Evolutionary conservation across 1,284 basidiomycete species (phyloP).

Genomic region (Cutaneotrichosporon arboriforme): DNA sequence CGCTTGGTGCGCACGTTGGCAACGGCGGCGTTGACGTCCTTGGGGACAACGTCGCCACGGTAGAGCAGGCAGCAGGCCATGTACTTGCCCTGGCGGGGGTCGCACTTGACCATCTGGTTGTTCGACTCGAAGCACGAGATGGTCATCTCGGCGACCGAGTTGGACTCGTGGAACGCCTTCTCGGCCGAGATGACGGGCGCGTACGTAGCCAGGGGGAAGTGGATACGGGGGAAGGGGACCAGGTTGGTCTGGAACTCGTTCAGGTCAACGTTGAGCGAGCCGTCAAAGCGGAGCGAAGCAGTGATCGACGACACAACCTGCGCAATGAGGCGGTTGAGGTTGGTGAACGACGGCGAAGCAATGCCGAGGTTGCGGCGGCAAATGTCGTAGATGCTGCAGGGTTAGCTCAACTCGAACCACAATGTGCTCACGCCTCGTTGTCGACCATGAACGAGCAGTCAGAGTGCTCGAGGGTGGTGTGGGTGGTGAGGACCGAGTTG

Average conservation of each 20-base stretch:
- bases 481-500: constrained; percentile 97
- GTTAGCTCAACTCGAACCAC: constrained; percentile 4
- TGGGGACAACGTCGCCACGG: constrained; percentile 96
- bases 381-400: constrained; percentile 81
- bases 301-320: constrained; percentile 98
- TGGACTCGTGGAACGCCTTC: constrained; percentile 84
- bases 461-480: constrained; percentile 98
- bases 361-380: constrained; percentile 94
- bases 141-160: constrained; percentile 97
- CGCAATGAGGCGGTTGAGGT: constrained; percentile 94
- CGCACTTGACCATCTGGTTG: constrained; percentile 98
- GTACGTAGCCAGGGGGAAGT: constrained; percentile 95
- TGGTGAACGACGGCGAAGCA: constrained; percentile 80
- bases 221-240: constrained; percentile 95
- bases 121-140: constrained; percentile 96
- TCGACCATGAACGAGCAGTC: constrained; percentile 99
- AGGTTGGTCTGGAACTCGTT: constrained; percentile 99
- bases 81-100: constrained; percentile 94
- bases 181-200: constrained; percentile 83
- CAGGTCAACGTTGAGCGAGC: constrained; percentile 94
- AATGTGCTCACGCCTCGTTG: constrained; percentile 77
- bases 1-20: constrained; percentile 93
- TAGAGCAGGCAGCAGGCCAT: constrained; percentile 87
- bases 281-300: constrained; percentile 94
- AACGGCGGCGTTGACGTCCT: constrained; percentile 91